phyloP scores from a whole-genome alignment of 331 rosid genomes.

The Pyrus hybrid region DNA sequence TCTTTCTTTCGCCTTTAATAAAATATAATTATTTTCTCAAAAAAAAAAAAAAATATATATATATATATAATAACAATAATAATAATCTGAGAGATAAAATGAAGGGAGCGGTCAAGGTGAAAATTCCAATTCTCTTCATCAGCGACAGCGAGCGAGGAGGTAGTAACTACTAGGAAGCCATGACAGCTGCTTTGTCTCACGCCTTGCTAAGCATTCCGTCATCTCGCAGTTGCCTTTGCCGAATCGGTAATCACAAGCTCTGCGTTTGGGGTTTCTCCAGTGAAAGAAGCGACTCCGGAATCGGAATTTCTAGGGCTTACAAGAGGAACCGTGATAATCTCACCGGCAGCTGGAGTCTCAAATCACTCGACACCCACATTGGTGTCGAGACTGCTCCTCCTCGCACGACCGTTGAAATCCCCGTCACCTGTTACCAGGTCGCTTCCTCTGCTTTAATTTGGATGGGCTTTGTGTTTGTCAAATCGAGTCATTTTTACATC shows the following conservation, averaged over 20 bases:
- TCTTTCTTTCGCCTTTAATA: neutral
- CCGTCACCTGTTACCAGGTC: conserved; percentile 88
- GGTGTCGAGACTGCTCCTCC: conserved; percentile 20
- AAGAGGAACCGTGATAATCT: neutral
- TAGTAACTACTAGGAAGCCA: neutral
- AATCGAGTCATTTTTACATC: neutral
- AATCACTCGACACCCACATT: conserved; percentile 30
- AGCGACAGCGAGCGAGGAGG: neutral
- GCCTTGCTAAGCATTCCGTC: neutral
- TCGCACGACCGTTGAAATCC: conserved; percentile 54
- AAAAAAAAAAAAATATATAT: too few species aligned
- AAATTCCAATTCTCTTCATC: neutral
- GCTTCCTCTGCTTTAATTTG: neutral
- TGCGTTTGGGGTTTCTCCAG: conserved; percentile 18
- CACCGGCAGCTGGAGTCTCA: neutral
- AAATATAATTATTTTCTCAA: too few species aligned
- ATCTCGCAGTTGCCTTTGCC: conserved; percentile 13
- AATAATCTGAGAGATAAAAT: too few species aligned
- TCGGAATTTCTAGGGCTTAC: conserved; percentile 29
- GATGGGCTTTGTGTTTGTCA: neutral
- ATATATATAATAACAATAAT: too few species aligned
- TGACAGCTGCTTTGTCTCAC: neutral
- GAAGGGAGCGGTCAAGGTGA: too few species aligned
- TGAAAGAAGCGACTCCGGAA: conserved; percentile 16
- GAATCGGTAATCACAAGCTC: neutral